These are phyloP conservation scores for Syncephalastrum sp. DNA, from an alignment of 371 early-diverging fungal species.

Conservation along the genomic window DNA sequence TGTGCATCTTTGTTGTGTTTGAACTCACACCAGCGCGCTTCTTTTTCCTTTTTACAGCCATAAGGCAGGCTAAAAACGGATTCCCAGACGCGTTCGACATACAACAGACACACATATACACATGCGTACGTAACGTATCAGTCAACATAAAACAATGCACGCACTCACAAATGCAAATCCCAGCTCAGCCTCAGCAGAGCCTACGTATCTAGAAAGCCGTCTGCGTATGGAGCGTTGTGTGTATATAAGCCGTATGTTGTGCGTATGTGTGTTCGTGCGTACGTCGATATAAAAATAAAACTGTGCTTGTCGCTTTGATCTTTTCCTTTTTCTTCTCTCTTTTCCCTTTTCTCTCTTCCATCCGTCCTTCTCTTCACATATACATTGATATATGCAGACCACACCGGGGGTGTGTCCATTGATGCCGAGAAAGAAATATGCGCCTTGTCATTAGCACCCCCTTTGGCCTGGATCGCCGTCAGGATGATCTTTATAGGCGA, in stretches of 20 bases:
- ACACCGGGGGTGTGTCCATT: neutral
- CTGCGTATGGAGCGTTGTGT: too few species aligned
- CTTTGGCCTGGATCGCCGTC: neutral
- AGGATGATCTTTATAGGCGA: neutral
- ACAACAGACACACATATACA: too few species aligned
- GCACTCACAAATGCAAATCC: too few species aligned
- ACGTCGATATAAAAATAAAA: too few species aligned
- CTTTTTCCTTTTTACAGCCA: constrained; percentile 26
- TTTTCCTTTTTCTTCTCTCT: constrained; percentile 1
- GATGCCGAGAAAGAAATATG: neutral
- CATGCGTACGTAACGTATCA: too few species aligned
- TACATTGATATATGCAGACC: neutral
- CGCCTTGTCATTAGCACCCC: neutral
- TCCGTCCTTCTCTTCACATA: neutral
- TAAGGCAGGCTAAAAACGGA: constrained; percentile 38
- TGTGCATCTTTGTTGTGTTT: neutral
- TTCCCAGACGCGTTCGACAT: too few species aligned
- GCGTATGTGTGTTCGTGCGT: too few species aligned
- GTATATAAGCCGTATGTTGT: too few species aligned
- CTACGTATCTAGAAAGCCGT: too few species aligned
- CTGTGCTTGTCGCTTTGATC: neutral
- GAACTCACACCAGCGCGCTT: neutral
- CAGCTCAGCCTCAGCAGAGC: too few species aligned
- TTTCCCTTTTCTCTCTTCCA: constrained; percentile 1
- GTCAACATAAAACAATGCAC: too few species aligned